A percentile compares a stretch with the other conserved stretches of the same genome.
Conservation (phyloP, 164 flowering plant genomes). For the Sextonia rubra region DNA sequence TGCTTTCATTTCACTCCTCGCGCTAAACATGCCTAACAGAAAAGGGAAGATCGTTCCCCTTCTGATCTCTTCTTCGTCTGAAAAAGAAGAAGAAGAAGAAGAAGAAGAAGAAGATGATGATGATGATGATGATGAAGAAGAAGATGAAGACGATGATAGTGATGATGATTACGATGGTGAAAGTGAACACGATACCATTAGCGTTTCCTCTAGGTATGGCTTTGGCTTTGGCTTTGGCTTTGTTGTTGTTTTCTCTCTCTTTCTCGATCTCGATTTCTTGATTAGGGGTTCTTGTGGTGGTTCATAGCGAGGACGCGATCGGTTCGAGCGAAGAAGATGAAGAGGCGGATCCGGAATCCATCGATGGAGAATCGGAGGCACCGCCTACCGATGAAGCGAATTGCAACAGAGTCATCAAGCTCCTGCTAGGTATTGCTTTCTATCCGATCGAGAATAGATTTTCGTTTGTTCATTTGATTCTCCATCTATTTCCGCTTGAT, state of each 20-base stretch:
- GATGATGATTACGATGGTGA: background rate
- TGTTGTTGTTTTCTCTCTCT: background rate
- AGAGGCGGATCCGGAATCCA: constrained; percentile 1
- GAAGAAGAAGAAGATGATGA: background rate
- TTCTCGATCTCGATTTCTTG: background rate
- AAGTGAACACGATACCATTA: background rate
- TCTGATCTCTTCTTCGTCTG: constrained; percentile 1
- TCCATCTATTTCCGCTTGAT: background rate
- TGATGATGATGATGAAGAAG: background rate
- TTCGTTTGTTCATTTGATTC: background rate
- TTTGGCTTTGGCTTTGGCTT: background rate
- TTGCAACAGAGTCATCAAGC: constrained; percentile 6
- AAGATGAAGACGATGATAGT: background rate
- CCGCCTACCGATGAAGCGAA: background rate
- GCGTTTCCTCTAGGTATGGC: constrained; percentile 7
- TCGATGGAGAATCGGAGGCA: constrained; percentile 9
- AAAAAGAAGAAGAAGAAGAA: background rate
- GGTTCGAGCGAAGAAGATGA: background rate
- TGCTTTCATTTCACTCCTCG: background rate
- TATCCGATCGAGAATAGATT: background rate
- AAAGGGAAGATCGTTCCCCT: background rate
- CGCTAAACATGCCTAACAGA: background rate
- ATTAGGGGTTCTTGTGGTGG: background rate
- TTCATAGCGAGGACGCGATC: background rate
- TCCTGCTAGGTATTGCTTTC: constrained; percentile 8